These are phyloP conservation scores for Ceratobasidium theobromae DNA, from an alignment of 1,284 basidiomycete species.

Conservation along the genomic window DNA sequence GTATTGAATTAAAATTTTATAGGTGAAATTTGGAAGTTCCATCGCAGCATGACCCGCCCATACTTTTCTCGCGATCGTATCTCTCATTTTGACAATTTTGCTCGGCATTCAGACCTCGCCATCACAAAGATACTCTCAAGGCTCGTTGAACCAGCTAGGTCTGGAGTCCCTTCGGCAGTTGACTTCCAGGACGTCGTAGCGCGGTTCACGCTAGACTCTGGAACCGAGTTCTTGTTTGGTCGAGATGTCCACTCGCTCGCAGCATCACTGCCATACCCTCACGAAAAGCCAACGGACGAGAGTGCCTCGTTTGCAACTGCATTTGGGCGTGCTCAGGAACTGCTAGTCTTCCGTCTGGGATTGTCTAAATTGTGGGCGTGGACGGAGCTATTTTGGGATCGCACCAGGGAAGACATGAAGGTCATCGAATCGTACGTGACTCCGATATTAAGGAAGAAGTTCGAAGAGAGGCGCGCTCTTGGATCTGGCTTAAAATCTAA, in stretches of 20 bases:
- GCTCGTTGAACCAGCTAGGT: conserved; percentile 9
- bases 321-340: conserved; percentile 62
- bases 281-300: conserved; percentile 45
- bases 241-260: conserved; percentile 27
- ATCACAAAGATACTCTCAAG: conserved; percentile 22
- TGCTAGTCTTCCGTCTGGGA: conserved; percentile 57
- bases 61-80: conserved; percentile 42
- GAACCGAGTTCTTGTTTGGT: conserved; percentile 36
- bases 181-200: conserved; percentile 19
- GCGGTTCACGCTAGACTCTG: conserved; percentile 21
- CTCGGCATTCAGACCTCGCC: conserved; percentile 36
- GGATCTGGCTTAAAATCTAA: conserved; percentile 39
- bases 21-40: conserved; percentile 37
- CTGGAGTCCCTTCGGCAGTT: conserved; percentile 20
- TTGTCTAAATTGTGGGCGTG: conserved; percentile 57
- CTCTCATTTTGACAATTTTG: conserved; percentile 41
- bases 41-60: conserved; percentile 41
- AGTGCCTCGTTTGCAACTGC: conserved; percentile 64
- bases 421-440: conserved; percentile 61
- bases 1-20: neutral
- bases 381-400: conserved; percentile 63
- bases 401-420: conserved; percentile 52
- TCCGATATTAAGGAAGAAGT: conserved; percentile 57
- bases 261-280: conserved; percentile 47
- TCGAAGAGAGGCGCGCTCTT: conserved; percentile 49